These are phyloP conservation scores for Puccinellia tenuiflora DNA, from an alignment of 176 grass and related monocot species.

Conservation along the genomic window DNA sequence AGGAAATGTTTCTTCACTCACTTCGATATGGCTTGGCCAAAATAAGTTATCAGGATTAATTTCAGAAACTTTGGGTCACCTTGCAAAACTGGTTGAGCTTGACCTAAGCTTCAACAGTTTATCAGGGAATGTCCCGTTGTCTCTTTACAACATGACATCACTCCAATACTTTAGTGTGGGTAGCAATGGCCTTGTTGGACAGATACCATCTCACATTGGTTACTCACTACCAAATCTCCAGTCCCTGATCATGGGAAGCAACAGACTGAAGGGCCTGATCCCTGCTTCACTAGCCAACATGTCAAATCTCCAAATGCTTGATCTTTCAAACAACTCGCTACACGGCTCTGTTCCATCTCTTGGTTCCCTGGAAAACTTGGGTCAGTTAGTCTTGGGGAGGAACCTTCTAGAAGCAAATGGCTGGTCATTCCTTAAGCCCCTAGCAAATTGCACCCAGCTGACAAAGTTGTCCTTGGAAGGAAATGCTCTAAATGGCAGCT, in stretches of 20 bases:
- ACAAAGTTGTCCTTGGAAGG: conserved; percentile 8
- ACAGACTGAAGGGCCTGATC: neutral
- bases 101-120: conserved; percentile 19
- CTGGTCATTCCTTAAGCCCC: conserved; percentile 20
- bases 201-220: neutral
- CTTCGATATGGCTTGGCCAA: neutral
- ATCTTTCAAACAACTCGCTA: conserved; percentile 4
- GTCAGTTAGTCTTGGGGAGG: neutral
- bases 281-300: conserved; percentile 10
- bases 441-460: conserved; percentile 14
- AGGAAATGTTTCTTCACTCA: conserved; percentile 20
- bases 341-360: conserved; percentile 8
- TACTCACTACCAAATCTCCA: neutral
- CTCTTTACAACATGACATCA: conserved; percentile 9
- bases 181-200: conserved; percentile 22
- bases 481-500: neutral
- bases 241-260: neutral
- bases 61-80: neutral
- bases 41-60: conserved; percentile 15
- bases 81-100: neutral
- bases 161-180: neutral
- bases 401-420: conserved; percentile 18
- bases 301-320: conserved; percentile 11
- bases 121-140: neutral
- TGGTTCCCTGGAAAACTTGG: neutral